Conservation (phyloP, 208 protist species). For the Trypanosoma mega region DNA sequence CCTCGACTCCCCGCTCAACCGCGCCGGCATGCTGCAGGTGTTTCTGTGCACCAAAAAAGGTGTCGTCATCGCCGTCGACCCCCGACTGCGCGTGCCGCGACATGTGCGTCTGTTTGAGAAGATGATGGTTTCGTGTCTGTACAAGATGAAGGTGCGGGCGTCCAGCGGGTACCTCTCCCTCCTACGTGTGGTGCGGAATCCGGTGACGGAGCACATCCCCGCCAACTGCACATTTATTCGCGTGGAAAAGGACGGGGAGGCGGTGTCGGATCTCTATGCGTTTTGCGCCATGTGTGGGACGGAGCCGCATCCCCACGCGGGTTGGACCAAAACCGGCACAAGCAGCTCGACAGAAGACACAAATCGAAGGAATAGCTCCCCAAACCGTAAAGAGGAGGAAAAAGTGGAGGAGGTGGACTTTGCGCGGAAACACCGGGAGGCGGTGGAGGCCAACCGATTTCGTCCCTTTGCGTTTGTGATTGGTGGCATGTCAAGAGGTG, state of each 20-base stretch:
- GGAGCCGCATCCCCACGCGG: conserved; percentile 9
- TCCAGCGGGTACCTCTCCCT: conserved; percentile 90
- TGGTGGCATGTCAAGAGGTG: conserved; percentile 84
- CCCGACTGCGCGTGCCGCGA: conserved; percentile 97
- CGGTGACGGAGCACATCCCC: conserved; percentile 98
- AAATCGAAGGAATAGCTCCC: too few relatives aligned
- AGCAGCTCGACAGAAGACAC: too few relatives aligned
- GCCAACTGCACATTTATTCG: conserved; percentile 69
- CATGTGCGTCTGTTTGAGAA: conserved; percentile 98
- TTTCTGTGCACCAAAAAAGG: conserved; percentile 97
- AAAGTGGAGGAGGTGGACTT: conserved; percentile 41
- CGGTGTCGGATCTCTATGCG: conserved; percentile 55
- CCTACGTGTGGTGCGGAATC: conserved; percentile 98
- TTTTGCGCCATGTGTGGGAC: conserved; percentile 53
- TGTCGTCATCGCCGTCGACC: conserved; percentile 95
- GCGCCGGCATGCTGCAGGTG: conserved; percentile 96
- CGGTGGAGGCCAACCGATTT: conserved; percentile 49
- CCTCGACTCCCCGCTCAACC: conserved; percentile 98
- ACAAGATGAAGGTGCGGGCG: conserved; percentile 97
- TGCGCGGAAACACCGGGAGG: conserved; percentile 36
- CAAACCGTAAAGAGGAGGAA: conserved; percentile 33
- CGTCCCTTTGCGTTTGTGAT: conserved; percentile 84
- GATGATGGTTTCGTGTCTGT: conserved; percentile 98
- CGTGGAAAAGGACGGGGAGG: conserved; percentile 83
- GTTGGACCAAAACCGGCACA: neutral